Base-by-base conservation (phyloP, 2,329 filamentous ascomycete genomes). In the Colletotrichum liriopes region DNA sequence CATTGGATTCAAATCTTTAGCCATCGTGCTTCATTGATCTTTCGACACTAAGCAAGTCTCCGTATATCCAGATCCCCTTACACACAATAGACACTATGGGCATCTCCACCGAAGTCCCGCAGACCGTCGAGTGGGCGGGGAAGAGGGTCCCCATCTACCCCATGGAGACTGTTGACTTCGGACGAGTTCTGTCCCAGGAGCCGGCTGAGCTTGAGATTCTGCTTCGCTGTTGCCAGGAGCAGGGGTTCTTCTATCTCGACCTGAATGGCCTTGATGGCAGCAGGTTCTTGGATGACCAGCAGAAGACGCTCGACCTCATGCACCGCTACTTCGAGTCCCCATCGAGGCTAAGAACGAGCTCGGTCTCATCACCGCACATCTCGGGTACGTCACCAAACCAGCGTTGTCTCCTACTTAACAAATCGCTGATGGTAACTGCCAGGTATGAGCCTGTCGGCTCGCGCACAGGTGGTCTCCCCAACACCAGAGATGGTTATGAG, bases 201-300 rank as follows among this genome's bases (percentile, higher is more conserved):
- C 86, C 87, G 9, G 80, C 78, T 26, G 88, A 90, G 79, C 78
- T 89, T 11, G 85, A 89, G 72, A 87, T 84, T 75, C 80, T 89
- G 9, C 77, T 88, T 66, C 80, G 83, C 45, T 83, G 82, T 74
- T 89, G 88, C 78, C 80, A 86, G 71, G 81, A 84, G 26, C 84
- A 87, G 43, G 88, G 88, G 1, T 90, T 85, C 82, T 90, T 89
- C 79, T 88, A 89, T 77, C 83, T 90, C 51, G 85, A 89, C 77
- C 82, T 89, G 12, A 77, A 85, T 73, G 82, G 82, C 73, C 86
- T 89, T 71, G 87, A 89, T 75, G 87, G 87, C 73, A 85, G 86
- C 71, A 79, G 87, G 58, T 84, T 88, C 79, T 82, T 89, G 68
- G 82, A 84, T 45, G 87, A 89, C 78, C 83, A 87, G 74, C 82